phyloP scores from a whole-genome alignment of 345 rosid species.

The Gossypium rotundifolium region DNA sequence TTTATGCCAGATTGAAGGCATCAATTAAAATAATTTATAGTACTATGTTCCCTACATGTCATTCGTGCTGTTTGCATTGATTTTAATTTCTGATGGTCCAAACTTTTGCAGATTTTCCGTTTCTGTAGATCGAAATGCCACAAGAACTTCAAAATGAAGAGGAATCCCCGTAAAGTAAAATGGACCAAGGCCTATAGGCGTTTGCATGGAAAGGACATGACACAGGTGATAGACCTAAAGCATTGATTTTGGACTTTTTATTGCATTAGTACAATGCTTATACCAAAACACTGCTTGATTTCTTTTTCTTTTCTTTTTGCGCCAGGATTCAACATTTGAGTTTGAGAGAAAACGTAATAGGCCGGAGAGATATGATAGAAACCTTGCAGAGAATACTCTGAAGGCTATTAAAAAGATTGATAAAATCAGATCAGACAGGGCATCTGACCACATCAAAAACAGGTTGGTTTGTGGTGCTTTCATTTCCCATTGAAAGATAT shows the following conservation, averaged over 20 bases:
- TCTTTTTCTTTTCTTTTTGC: conserved; percentile 5
- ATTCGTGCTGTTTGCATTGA: not conserved
- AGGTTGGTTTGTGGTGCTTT: conserved; percentile 35
- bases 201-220: conserved; percentile 87
- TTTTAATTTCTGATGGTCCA: not conserved
- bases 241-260: not conserved
- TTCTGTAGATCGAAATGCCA: conserved; percentile 92
- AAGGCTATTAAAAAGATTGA: conserved; percentile 86
- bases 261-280: not conserved
- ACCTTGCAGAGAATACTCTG: conserved; percentile 58
- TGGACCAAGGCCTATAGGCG: conserved; percentile 95
- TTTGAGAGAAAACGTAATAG: conserved; percentile 94
- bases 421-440: conserved; percentile 60
- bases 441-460: conserved; percentile 35
- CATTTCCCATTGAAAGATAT: not conserved
- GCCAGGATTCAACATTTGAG: conserved; percentile 80
- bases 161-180: conserved; percentile 91
- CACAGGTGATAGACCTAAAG: conserved; percentile 44
- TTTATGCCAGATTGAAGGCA: not conserved
- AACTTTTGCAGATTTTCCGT: conserved; percentile 57
- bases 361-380: conserved; percentile 95
- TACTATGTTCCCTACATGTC: not conserved
- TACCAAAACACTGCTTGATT: not conserved
- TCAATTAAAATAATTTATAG: not conserved
- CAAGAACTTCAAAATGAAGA: conserved; percentile 97